These are phyloP conservation scores for Fomitopsis pulvina DNA, from an alignment of 768 basidiomycete genomes.

Conservation along the genomic window DNA sequence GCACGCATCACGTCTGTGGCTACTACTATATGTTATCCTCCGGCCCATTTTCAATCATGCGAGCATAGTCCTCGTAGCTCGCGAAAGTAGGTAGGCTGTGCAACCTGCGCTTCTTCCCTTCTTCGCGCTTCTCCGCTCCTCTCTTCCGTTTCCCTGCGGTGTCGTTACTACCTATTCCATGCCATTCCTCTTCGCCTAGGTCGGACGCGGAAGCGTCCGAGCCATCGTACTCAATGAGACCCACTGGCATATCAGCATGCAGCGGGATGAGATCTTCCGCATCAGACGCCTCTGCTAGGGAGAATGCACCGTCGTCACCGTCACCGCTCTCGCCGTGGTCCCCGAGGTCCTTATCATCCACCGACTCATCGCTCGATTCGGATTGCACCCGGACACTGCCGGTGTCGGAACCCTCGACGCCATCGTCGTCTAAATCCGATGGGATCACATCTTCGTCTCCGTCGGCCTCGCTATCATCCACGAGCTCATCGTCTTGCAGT, in stretches of 20 bases:
- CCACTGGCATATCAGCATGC: slow-evolving; percentile 48
- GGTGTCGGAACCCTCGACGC: too few species aligned
- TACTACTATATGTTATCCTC: slow-evolving; percentile 58
- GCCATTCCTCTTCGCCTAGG: slow-evolving; percentile 48
- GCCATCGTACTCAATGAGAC: slow-evolving; percentile 55
- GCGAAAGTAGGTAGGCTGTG: slow-evolving; percentile 73
- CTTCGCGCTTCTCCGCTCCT: slow-evolving; percentile 28
- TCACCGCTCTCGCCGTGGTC: slow-evolving; percentile 28
- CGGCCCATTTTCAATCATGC: slow-evolving; percentile 73
- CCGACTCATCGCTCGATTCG: slow-evolving; percentile 7
- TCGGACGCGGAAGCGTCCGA: slow-evolving; percentile 38
- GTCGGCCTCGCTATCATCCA: slow-evolving; percentile 24
- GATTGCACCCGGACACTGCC: slow-evolving; percentile 23
- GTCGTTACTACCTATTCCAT: slow-evolving; percentile 32
- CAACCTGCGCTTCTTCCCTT: slow-evolving; percentile 60
- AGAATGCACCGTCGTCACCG: slow-evolving; percentile 39
- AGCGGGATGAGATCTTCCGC: slow-evolving; percentile 63
- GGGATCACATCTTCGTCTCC: slow-evolving; percentile 23
- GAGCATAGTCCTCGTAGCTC: slow-evolving; percentile 81
- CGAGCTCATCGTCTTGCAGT: slow-evolving; percentile 26
- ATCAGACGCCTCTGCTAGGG: slow-evolving; percentile 60
- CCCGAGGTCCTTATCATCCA: slow-evolving; percentile 21
- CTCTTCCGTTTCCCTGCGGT: slow-evolving; percentile 41
- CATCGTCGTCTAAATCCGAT: slow-evolving; percentile 21
- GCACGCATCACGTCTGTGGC: neutral